phyloP scores from a whole-genome alignment of 208 protist genomes.

The Crithidia fasciculata region DNA sequence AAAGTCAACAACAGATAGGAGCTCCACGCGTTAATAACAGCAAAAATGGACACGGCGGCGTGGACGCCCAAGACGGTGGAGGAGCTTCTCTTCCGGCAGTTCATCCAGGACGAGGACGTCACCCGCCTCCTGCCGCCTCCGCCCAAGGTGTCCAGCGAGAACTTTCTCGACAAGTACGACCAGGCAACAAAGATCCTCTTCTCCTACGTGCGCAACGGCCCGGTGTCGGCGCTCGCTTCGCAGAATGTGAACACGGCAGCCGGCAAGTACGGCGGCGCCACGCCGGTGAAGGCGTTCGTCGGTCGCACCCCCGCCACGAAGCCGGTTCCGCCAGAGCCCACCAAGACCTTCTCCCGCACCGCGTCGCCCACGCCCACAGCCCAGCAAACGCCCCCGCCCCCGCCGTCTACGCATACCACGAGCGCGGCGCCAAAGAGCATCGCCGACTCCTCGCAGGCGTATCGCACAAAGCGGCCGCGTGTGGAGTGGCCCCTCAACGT shows the following conservation, averaged over 20 bases:
- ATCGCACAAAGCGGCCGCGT: constrained; percentile 31
- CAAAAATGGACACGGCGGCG: constrained; percentile 40
- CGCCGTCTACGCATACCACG: constrained; percentile 16
- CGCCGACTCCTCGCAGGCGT: constrained; percentile 24
- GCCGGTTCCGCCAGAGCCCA: constrained; percentile 26
- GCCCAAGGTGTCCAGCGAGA: constrained; percentile 52
- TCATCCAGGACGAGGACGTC: constrained; percentile 89
- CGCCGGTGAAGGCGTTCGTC: constrained; percentile 33
- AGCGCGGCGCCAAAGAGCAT: constrained; percentile 18
- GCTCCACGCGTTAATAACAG: too few species aligned
- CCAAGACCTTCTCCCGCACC: constrained; percentile 39
- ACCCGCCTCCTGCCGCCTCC: constrained; percentile 63
- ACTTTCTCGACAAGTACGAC: constrained; percentile 76
- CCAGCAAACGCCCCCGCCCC: neutral
- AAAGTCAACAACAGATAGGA: too few species aligned
- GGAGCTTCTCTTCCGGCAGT: constrained; percentile 89
- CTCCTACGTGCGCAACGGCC: constrained; percentile 86
- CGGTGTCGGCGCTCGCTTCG: constrained; percentile 65
- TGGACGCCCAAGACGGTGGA: constrained; percentile 83
- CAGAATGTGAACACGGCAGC: constrained; percentile 78
- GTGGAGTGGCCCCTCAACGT: constrained; percentile 84
- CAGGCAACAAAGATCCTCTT: constrained; percentile 82
- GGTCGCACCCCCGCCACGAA: constrained; percentile 31
- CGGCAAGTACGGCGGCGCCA: constrained; percentile 39
- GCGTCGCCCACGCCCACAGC: constrained; percentile 32